Evolutionary conservation across 768 basidiomycete genomes (phyloP).

Genomic region (Leccinum variicolor): DNA sequence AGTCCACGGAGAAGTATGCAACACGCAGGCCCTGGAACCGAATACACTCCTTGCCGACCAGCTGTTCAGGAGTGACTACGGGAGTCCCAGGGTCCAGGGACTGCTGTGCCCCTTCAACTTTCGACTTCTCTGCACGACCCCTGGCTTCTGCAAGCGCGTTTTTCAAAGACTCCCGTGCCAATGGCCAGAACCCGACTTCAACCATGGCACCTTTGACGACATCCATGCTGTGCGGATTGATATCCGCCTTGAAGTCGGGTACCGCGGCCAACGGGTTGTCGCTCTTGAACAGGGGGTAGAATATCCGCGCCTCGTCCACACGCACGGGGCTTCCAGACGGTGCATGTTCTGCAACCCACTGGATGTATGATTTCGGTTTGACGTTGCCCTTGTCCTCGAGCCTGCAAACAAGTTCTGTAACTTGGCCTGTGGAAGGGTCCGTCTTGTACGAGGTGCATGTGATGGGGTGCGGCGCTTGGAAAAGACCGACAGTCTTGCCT

Average conservation of each 20-base stretch:
- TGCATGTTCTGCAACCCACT: slow-evolving; percentile 91
- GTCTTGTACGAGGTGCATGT: slow-evolving; percentile 88
- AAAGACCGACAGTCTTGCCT: slow-evolving; percentile 94
- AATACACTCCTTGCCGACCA: slow-evolving; percentile 88
- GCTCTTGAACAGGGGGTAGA: slow-evolving; percentile 91
- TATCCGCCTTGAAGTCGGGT: slow-evolving; percentile 78
- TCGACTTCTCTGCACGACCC: slow-evolving; percentile 58
- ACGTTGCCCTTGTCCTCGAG: slow-evolving; percentile 69
- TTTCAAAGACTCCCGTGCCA: slow-evolving; percentile 64
- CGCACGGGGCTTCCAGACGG: slow-evolving; percentile 76
- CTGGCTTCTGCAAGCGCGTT: slow-evolving; percentile 67
- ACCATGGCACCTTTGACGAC: slow-evolving; percentile 77
- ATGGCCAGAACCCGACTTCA: slow-evolving; percentile 84
- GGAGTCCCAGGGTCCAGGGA: slow-evolving; percentile 55
- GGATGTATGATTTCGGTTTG: slow-evolving; percentile 93
- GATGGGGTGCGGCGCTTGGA: slow-evolving; percentile 89
- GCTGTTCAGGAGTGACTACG: slow-evolving; percentile 65
- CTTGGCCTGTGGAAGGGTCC: slow-evolving; percentile 66
- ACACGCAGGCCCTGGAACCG: slow-evolving; percentile 96
- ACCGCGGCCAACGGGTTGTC: slow-evolving; percentile 72
- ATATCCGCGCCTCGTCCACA: slow-evolving; percentile 88
- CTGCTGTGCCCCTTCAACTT: slow-evolving; percentile 37
- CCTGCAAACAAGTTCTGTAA: slow-evolving; percentile 75
- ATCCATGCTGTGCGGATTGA: slow-evolving; percentile 80
- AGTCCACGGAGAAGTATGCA: slow-evolving; percentile 93